Base-by-base conservation (phyloP, 2,329 filamentous ascomycete genomes). In the Cladophialophora psammophila region DNA sequence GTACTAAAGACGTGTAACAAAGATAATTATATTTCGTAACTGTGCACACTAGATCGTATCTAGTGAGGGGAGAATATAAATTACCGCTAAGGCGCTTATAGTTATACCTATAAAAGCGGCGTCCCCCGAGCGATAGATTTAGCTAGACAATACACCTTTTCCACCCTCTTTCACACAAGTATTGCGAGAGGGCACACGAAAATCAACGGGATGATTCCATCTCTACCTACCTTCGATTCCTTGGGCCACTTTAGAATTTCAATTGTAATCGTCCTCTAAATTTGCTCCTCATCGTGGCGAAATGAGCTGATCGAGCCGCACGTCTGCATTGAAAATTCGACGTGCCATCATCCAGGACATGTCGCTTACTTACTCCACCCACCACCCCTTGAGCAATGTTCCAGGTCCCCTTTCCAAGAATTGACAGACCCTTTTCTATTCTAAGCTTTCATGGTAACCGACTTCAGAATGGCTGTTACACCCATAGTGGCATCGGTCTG, bases 311-410 rank as follows among this genome's bases (percentile, higher is more conserved):
- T 45, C 42, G n/a, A 8, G 42, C n/a, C 42, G 36, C 10, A 48
- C n/a, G 42, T n/a, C n/a, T 48, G n/a, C 20, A 5, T 12, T 48
- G n/a, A 6, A 31, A 18, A 18, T 3, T 9, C 9, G 9, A 31
- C 45, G 20, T n/a, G 9, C n/a, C 18, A 36, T 50, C 15, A 53
- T 48, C n/a, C 58, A 52, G 42, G 45, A 52, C 36, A 42, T 53
- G 58, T 32, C 18, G 58, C 58, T 31, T 20, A 34, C 26, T 32
- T 15, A 15, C n/a, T n/a, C n/a, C n/a, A n/a, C 45, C 10, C 18
- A n/a, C 34, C 45, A 45, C 42, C 58, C 48, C 48, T 18, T n/a
- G 50, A 62, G 31, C 59, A 55, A 54, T 54, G 59, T 62, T 62
- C 48, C 48, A 54, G 48, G 40, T 62, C 50, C 18, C 50, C 59